Evolutionary conservation across 345 rosid species (phyloP).

Genomic region (Durio zibethinus): DNA sequence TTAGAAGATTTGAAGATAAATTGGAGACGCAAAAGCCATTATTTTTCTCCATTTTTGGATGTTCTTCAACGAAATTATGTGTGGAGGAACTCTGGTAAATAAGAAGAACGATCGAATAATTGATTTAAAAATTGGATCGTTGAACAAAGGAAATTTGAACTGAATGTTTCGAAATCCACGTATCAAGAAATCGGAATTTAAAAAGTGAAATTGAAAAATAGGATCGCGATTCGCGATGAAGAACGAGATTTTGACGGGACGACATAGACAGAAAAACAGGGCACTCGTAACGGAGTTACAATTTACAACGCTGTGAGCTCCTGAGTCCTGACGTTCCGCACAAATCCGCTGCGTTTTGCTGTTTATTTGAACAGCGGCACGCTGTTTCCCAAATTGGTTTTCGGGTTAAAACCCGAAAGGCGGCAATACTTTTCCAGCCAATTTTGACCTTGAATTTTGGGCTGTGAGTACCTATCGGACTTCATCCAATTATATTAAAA

Average conservation of each 20-base stretch:
- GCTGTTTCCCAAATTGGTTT: background rate
- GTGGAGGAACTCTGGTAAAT: background rate
- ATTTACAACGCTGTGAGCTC: background rate
- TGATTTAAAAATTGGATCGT: background rate
- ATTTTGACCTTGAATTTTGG: background rate
- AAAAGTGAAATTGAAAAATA: background rate
- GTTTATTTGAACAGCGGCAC: background rate
- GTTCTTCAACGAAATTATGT: background rate
- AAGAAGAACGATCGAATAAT: background rate
- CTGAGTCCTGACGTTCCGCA: background rate
- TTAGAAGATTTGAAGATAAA: conserved; percentile 23
- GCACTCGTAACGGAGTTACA: too few relatives aligned
- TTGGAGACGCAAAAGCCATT: conserved; percentile 13
- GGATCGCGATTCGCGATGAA: too few relatives aligned
- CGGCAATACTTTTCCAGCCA: background rate
- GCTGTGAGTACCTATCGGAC: background rate
- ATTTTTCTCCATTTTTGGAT: conserved; percentile 21
- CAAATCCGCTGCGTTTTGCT: background rate
- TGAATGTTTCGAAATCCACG: background rate
- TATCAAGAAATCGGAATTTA: background rate
- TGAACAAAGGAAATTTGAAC: background rate
- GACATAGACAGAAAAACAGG: too few relatives aligned
- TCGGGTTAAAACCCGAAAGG: background rate
- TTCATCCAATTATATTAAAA: background rate
- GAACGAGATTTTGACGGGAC: background rate